Evolutionary conservation across 257 asterid species (phyloP).

Genomic region (Paulownia fortunei): DNA sequence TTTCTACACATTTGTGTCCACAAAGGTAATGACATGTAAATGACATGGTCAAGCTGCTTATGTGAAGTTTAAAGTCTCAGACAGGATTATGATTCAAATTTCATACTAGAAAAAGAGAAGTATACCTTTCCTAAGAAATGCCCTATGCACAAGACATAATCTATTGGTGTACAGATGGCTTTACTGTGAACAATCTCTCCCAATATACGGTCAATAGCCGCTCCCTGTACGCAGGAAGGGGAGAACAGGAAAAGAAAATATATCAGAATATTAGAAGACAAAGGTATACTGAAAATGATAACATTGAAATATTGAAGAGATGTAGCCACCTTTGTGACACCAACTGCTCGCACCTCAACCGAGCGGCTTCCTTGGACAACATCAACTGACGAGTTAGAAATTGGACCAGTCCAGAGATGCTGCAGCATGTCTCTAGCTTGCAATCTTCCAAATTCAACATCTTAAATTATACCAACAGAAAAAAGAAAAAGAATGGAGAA

Average conservation of each 20-base stretch:
- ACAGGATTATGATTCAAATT: not conserved
- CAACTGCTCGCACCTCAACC: slow-evolving; percentile 95
- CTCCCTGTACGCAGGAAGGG: slow-evolving; percentile 60
- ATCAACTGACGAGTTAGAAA: slow-evolving; percentile 93
- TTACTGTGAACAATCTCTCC: slow-evolving; percentile 93
- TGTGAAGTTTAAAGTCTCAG: not conserved
- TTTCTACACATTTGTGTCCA: not conserved
- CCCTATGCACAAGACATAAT: slow-evolving; percentile 86
- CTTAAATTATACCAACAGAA: slow-evolving; percentile 41
- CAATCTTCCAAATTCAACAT: slow-evolving; percentile 92
- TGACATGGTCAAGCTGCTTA: not conserved
- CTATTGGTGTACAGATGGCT: slow-evolving; percentile 78
- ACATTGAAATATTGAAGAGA: slow-evolving; percentile 15
- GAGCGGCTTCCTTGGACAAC: slow-evolving; percentile 95
- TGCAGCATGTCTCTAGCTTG: slow-evolving; percentile 99
- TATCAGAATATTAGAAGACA: not conserved
- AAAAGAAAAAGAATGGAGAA: not conserved
- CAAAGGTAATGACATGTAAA: not conserved
- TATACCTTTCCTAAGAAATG: slow-evolving; percentile 88
- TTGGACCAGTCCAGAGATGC: slow-evolving; percentile 99
- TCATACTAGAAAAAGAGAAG: slow-evolving; percentile 2
- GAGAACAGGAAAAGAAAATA: not conserved
- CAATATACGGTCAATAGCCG: slow-evolving; percentile 90
- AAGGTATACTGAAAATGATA: not conserved
- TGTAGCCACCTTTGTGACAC: slow-evolving; percentile 84